Evolutionary conservation across 106 monocot species (phyloP), one percentile per base, ranked within the genome.

Genomic region (Allium sativum): DNA sequence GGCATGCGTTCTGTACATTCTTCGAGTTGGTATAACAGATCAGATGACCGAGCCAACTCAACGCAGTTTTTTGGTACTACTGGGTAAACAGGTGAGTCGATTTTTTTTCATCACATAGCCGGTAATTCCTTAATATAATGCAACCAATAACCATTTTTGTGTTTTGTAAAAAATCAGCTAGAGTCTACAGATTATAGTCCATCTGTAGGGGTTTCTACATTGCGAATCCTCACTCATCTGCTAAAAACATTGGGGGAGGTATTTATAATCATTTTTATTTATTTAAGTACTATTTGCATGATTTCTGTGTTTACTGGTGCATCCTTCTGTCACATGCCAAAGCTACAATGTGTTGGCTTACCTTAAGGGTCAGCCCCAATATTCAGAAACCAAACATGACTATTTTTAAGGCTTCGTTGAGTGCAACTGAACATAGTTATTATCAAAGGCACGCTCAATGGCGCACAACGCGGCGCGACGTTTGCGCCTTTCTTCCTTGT

Each of bases 1-100:
- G 96, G 96, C 96, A 67, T 98, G 96, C 82, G 84, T 98, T 56
- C 71, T 98, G 7, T 98, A 98, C 72, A 76, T 98, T 78, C 72
- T 91, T 70, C 84, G 96, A 55, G 91, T 98, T 72, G 96, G 96
- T 56, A 76, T 87, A 65, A 67, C 76, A 55, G 91, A 98, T 52
- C 96, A 98, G 75, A 82, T 98, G 87, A 82, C 82, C 13, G 96
- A 98, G 69, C 72, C 80, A 20, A 68, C 82, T 46, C 91, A 98
- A 40, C 76, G 91, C 56, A 73, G 57, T 48, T 91, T 96, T 78
- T 80, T 96, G 70, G 80, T 84, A 64, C 73, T 74, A 76, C 69
- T 96, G 21, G 87, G 75, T 44, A 84, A 59, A 76, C 81, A 96
- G 96, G 96, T 96, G 68, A 57, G 45, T 41, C 47, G 6, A 10